A percentile compares a stretch with the other conserved stretches of the same genome.
These are phyloP conservation scores for Penicillium olsonii DNA, from an alignment of 2,329 filamentous ascomycete species.

Conservation along the genomic window DNA sequence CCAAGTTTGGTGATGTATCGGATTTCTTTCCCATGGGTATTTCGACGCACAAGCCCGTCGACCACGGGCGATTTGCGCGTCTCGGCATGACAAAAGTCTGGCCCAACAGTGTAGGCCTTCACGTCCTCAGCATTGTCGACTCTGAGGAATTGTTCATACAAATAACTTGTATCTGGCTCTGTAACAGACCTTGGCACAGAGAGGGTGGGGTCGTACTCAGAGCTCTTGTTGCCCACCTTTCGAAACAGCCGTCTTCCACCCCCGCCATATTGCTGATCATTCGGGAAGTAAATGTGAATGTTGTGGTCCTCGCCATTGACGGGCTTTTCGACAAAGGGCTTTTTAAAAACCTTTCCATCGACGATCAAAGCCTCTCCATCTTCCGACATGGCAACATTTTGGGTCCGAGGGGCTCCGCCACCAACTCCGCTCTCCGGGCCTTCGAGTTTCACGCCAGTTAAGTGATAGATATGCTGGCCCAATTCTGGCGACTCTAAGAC, in stretches of 20 bases:
- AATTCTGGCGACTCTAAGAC: constrained; percentile 75
- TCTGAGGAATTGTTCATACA: constrained; percentile 96
- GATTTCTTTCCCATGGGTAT: constrained; percentile 95
- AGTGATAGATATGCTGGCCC: constrained; percentile 74
- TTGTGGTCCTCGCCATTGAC: constrained; percentile 99
- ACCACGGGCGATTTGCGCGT: constrained; percentile 97
- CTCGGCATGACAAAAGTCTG: constrained; percentile 91
- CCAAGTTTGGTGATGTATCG: constrained; percentile 88
- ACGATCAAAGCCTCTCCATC: constrained; percentile 86
- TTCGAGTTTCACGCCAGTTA: constrained; percentile 75
- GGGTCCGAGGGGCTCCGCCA: constrained; percentile 57
- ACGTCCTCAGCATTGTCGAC: constrained; percentile 98
- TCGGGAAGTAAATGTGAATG: constrained; percentile 95
- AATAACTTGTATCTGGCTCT: constrained; percentile 79
- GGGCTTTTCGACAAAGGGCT: constrained; percentile 97
- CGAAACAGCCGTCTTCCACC: constrained; percentile 90
- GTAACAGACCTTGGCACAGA: constrained; percentile 76
- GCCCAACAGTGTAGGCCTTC: constrained; percentile 96
- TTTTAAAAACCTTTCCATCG: constrained; percentile 77
- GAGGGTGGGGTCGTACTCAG: constrained; percentile 82
- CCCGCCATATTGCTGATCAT: constrained; percentile 70
- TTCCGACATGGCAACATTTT: constrained; percentile 81
- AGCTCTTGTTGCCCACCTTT: constrained; percentile 99
- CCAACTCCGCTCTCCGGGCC: constrained; percentile 69
- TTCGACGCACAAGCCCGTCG: constrained; percentile 90